These are phyloP conservation scores for Fonsecaea pugnacius DNA, from an alignment of 2,329 filamentous ascomycete genomes.

Conservation along the genomic window DNA sequence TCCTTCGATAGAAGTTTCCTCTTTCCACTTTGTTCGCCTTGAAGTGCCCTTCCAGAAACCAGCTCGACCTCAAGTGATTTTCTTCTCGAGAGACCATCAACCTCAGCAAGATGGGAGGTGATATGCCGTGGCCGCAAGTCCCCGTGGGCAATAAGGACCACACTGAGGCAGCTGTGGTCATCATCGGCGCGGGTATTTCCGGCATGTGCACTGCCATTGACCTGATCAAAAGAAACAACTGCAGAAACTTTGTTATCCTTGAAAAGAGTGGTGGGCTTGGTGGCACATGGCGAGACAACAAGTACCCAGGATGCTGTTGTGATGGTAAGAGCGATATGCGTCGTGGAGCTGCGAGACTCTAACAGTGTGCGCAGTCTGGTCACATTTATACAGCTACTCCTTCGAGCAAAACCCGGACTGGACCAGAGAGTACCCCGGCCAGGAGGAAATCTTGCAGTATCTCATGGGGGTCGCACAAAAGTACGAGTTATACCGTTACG, in stretches of 20 bases:
- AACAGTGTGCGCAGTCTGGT: slow-evolving; percentile 49
- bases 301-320: slow-evolving; percentile 58
- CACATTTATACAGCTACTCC: slow-evolving; percentile 62
- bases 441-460: slow-evolving; percentile 64
- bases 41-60: not conserved
- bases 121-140: slow-evolving; percentile 35
- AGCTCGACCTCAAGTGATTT: not conserved
- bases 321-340: slow-evolving; percentile 42
- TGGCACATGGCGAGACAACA: slow-evolving; percentile 37
- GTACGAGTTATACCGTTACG: slow-evolving; percentile 57
- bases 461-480: slow-evolving; percentile 47
- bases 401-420: slow-evolving; percentile 65
- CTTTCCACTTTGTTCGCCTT: not conserved
- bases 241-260: slow-evolving; percentile 59
- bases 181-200: slow-evolving; percentile 61
- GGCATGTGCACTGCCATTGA: slow-evolving; percentile 53
- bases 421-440: slow-evolving; percentile 62
- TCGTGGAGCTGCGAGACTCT: not conserved
- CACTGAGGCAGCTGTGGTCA: slow-evolving; percentile 59
- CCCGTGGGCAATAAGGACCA: slow-evolving; percentile 39
- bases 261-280: slow-evolving; percentile 60
- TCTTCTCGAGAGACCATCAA: not conserved
- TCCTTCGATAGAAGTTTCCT: not conserved
- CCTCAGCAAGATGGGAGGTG: slow-evolving; percentile 26
- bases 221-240: slow-evolving; percentile 55